A percentile compares a stretch with the other conserved stretches of the same genome.
These are phyloP conservation scores for Warburgia ugandensis DNA, from an alignment of 164 flowering plant species.

Conservation along the genomic window DNA sequence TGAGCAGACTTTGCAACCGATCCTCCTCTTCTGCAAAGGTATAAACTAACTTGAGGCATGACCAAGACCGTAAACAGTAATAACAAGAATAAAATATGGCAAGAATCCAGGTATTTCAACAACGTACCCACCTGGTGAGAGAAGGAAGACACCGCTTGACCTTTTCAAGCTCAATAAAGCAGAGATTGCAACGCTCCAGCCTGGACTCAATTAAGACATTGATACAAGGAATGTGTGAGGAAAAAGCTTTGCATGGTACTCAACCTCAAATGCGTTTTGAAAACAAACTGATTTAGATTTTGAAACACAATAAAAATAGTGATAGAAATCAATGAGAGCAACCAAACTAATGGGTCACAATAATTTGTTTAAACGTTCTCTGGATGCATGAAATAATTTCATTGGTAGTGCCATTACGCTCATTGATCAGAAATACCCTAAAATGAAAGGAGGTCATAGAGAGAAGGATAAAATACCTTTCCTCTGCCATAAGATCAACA, in stretches of 20 bases:
- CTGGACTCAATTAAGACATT: conserved; percentile 25
- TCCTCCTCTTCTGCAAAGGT: conserved; percentile 63
- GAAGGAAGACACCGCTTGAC: conserved; percentile 56
- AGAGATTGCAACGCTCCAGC: conserved; percentile 81
- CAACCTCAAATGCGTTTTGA: too few species aligned
- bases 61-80: neutral
- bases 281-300: too few species aligned
- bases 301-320: too few species aligned
- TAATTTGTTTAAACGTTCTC: too few species aligned
- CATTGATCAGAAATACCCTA: neutral
- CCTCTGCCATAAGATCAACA: conserved; percentile 92
- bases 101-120: too few species aligned
- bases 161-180: conserved; percentile 81
- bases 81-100: neutral
- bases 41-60: neutral
- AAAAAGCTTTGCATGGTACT: neutral
- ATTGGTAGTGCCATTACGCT: neutral
- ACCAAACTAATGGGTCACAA: too few species aligned
- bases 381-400: too few species aligned
- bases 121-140: conserved; percentile 56
- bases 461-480: conserved; percentile 44
- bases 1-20: conserved; percentile 70
- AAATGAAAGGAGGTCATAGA: neutral
- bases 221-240: neutral
- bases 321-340: too few species aligned